Evolutionary conservation across 352 stramenopile species (phyloP), one percentile per base, ranked within the genome.

Genomic region (Phytophthora sojae): DNA sequence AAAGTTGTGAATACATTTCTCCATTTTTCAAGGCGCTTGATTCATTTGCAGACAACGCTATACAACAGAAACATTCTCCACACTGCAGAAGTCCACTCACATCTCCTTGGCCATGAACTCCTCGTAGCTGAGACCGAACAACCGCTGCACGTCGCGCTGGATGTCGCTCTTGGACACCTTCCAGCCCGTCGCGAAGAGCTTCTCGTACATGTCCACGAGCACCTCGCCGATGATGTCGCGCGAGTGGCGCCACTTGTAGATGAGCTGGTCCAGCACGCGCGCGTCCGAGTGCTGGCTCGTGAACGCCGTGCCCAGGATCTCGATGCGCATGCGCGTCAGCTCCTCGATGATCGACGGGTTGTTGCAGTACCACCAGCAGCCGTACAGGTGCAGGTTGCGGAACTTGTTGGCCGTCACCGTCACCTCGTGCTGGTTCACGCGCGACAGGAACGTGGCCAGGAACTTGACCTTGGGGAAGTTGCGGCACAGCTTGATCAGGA

Each of bases 161-260:
- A 98, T 82, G 69, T 98, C 91, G 21, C 53, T 73, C 64, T 93
- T 85, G n/a, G 90, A 90, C 30, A 97, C 67, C 56, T 82, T 85
- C 90, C 94, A 98, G 32, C 94, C 95, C 44, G 92, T 95, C 37
- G 77, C 70, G 19, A 84, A 71, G 59, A 97, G 64, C 61, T 98
- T 97, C n/a, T 80, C 70, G 76, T 97, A 98, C 85, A 98, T 94
- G 47, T 94, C 79, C 29, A 85, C 77, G 11, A 98, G 64, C 23
- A 98, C 93, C 21, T 92, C 75, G 7, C 84, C 90, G 60, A 99
- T 96, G 14, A 98, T 77, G 23, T 88, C 80, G 50, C 95, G 79
- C 59, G 92, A 98, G 85, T 98, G 96, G 47, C 79, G 81, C 94
- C 95, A 98, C 82, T 98, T 98, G 88, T 98, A 98, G 29, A 98